Base-by-base conservation (phyloP, 169 alveolate genomes). In the Eimeria praecox region DNA sequence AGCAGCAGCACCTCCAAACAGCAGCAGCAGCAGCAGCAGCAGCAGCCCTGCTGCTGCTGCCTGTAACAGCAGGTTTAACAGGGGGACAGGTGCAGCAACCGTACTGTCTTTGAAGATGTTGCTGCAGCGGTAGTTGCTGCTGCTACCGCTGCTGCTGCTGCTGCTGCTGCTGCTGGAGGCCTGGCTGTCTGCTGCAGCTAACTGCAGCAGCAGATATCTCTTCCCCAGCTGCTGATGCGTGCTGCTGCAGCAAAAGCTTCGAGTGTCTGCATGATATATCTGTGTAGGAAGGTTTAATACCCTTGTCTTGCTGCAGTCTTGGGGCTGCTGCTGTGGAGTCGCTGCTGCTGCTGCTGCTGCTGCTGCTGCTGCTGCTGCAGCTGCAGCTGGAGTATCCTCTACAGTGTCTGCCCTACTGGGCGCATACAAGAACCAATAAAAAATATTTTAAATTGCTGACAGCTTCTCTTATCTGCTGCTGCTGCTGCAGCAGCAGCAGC, bases 271-370 rank as follows among this genome's bases (percentile, higher is more conserved):
- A 46, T 12, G 88, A 27, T 5, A 12, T 33, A 49, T 14, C 80
- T 69, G 49, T 69, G 80, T 69, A 69, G 59, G 8, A 42, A 77
- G 62, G 59, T 42, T 22, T 62, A 77, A 3, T 59, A 38, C 59
- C 87, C 40, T n/a, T 44, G 87, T 77, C 87, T 54, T 42, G 87
- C 64, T 77, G 87, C 59, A 27, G 64, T 77, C 62, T 2, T 77
- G 87, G 59, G 87, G 87, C 85, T 73, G 49, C 46, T 33, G 85
- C 56, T 73, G 87, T 77, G 87, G 42, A 6, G 87, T 33, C 22
- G 87, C 38, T 44, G 80, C 49, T 42, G 87, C 87, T 33, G 85
- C 56, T 73, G 87, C 62, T 77, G 87, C 64, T 22, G 87, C 54
- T 40, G 87, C 38, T 44, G 80, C 49, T 42, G 87, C 87, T 40